phyloP scores from a whole-genome alignment of 208 protist genomes.

The Trypanosoma boissoni region DNA sequence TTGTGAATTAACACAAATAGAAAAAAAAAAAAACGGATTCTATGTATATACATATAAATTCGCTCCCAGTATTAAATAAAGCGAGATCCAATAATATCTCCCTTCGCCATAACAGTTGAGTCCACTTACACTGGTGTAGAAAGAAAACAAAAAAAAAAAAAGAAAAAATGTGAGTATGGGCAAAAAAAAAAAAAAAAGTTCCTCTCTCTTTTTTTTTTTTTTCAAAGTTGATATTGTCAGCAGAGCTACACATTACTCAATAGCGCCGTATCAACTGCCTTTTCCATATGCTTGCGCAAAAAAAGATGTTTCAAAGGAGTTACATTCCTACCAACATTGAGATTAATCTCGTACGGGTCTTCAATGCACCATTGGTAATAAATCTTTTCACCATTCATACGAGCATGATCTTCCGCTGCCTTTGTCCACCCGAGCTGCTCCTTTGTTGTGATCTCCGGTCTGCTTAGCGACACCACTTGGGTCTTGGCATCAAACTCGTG shows the following conservation, averaged over 20 bases:
- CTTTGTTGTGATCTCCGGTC: slow-evolving; percentile 48
- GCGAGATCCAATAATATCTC: too few species aligned
- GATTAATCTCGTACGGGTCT: slow-evolving; percentile 87
- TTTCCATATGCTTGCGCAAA: slow-evolving; percentile 64
- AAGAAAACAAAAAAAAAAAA: slow-evolving; percentile 15
- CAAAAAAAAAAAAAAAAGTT: background rate
- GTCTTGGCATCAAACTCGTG: slow-evolving; percentile 62
- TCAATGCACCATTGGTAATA: slow-evolving; percentile 90
- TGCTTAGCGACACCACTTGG: slow-evolving; percentile 71
- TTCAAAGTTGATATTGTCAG: too few species aligned
- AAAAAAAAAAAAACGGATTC: background rate
- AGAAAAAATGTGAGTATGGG: slow-evolving; percentile 8
- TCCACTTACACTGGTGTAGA: slow-evolving; percentile 8
- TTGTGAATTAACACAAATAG: background rate
- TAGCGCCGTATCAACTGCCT: slow-evolving; percentile 57
- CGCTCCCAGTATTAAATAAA: too few species aligned
- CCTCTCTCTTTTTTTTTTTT: background rate
- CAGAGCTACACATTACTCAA: slow-evolving; percentile 25
- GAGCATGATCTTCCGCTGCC: slow-evolving; percentile 67
- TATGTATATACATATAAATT: too few species aligned
- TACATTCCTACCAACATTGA: slow-evolving; percentile 86
- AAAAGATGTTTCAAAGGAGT: slow-evolving; percentile 84
- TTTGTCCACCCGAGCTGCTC: slow-evolving; percentile 76
- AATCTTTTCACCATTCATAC: slow-evolving; percentile 71
- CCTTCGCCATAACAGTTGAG: too few species aligned